Percentiles rank a stretch among this genome's conserved stretches.
Evolutionary conservation across 2,329 filamentous ascomycete species (phyloP).

Genomic region (Exophiala lecanii-corni): DNA sequence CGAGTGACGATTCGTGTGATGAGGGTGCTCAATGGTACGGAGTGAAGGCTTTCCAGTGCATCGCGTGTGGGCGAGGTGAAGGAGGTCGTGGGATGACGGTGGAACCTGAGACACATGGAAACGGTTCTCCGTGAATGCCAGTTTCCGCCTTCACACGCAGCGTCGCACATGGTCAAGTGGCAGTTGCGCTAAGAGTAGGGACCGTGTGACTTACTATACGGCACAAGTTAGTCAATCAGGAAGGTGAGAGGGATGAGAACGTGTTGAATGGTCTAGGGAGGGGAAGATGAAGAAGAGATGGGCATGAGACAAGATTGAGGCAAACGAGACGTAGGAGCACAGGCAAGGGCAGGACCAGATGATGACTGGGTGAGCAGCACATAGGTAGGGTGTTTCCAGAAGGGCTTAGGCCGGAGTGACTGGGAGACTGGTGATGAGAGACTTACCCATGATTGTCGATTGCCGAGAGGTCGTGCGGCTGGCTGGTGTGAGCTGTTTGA

Average conservation of each 20-base stretch:
- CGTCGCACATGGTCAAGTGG: constrained; percentile 6
- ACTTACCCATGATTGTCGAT: constrained; percentile 32
- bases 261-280: constrained; percentile 1
- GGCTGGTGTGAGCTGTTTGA: constrained; percentile 25
- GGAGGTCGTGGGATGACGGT: constrained; percentile 16
- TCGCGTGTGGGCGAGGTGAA: constrained; percentile 13
- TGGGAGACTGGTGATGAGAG: constrained; percentile 20
- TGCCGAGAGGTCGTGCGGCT: constrained; percentile 27
- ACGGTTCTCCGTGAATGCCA: constrained; percentile 11
- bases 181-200: constrained; percentile 10
- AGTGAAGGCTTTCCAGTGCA: constrained; percentile 11
- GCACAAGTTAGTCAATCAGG: constrained; percentile 16
- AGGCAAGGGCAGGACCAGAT: constrained; percentile 18
- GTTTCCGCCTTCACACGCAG: constrained; percentile 4
- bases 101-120: constrained; percentile 20
- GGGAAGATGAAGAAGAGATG: constrained; percentile 18
- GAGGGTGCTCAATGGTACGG: constrained; percentile 7
- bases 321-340: constrained; percentile 8
- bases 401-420: constrained; percentile 25
- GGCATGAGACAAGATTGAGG: constrained; percentile 11
- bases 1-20: constrained; percentile 12
- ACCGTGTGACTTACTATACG: constrained; percentile 23
- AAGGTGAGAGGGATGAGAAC: constrained; percentile 5
- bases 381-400: constrained; percentile 14
- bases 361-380: constrained; percentile 18